Percentiles rank a stretch among this genome's conserved stretches.
Conservation (phyloP, 352 stramenopile species). For the Phytophthora podocarpi region DNA sequence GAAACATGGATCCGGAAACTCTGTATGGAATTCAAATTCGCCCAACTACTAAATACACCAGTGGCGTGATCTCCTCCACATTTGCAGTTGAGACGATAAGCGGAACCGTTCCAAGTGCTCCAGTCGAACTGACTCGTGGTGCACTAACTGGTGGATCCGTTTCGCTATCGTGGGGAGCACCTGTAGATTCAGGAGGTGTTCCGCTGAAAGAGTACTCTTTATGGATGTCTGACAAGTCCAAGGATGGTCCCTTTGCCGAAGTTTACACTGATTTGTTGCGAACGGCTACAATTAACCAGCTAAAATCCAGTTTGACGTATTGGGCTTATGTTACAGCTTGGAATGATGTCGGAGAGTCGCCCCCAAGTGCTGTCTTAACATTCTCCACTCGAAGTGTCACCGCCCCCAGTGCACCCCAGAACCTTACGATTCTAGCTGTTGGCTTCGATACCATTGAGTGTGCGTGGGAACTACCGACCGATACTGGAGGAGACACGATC, state of each 20-base stretch:
- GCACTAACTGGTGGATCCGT: slow-evolving; percentile 45
- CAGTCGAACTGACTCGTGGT: slow-evolving; percentile 19
- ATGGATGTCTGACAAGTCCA: slow-evolving; percentile 19
- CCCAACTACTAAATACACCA: slow-evolving; percentile 39
- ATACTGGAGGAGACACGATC: slow-evolving; percentile 47
- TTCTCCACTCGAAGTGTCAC: slow-evolving; percentile 36
- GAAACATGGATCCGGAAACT: slow-evolving; percentile 50
- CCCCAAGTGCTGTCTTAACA: slow-evolving; percentile 11
- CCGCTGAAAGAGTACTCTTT: slow-evolving; percentile 46
- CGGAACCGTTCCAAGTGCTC: slow-evolving; percentile 39
- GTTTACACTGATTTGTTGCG: slow-evolving; percentile 28
- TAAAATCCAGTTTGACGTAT: slow-evolving; percentile 44
- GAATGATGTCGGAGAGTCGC: slow-evolving; percentile 49
- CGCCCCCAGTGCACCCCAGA: slow-evolving; percentile 34
- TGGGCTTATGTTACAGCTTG: slow-evolving; percentile 43
- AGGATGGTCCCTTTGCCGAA: slow-evolving; percentile 24
- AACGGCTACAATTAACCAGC: slow-evolving; percentile 29
- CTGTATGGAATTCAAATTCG: slow-evolving; percentile 61
- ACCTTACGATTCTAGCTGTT: slow-evolving; percentile 37
- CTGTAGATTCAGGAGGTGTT: slow-evolving; percentile 51
- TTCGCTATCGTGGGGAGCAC: slow-evolving; percentile 40
- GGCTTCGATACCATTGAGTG: slow-evolving; percentile 32
- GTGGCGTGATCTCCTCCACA: slow-evolving; percentile 25
- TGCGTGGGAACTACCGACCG: slow-evolving; percentile 40
- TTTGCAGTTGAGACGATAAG: slow-evolving; percentile 36